Base-by-base conservation (phyloP, 2,329 filamentous ascomycete species). In the Sporothrix brunneoviolacea region DNA sequence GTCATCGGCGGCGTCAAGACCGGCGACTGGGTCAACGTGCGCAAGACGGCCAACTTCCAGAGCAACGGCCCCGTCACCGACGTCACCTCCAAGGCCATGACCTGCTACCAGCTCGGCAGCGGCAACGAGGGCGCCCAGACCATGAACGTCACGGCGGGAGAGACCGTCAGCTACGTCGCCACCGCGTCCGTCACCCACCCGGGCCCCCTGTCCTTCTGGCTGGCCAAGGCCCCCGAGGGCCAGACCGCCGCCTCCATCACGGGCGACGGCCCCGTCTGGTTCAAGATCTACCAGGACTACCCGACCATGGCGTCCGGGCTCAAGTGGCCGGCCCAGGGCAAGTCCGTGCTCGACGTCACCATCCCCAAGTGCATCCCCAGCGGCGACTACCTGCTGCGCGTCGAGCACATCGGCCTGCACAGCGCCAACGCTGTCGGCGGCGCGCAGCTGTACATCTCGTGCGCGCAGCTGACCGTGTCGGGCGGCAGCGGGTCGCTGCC, bases 21-120 rank as follows among this genome's bases (percentile, higher is more conserved):
- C 1, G 55, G 48, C 39, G 70, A 74, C 59, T 76, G 74, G 74
- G 66, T 69, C 41, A 66, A 69, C 37, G 68, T 75, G 40, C 66
- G 73, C 21, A 70, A 70, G 57, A 75, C 73, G 9, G 67, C 70
- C 42, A 76, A 76, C 62, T 75, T 66, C 60, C 71, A 77, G 59
- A 67, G 62, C 60, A 75, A 76, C 55, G 69, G 67, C 1, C 72
- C 71, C 53, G 72, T 77, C 32, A 72, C 71, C 4, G 66, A 73
- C 53, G 73, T 77, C 27, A 67, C 59, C 42, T 72, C 70, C 35
- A 57, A 67, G 2, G 68, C 70, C 51, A 73, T 77, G 64, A 71
- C 71, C n/a, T 77, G 74, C 66, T 77, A 74, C 61, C 69, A 76
- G 58, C 63, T 69, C 9, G 61, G 60, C 9, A 58, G 68, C 4